Percentiles rank a stretch among this genome's conserved stretches.
phyloP scores from a whole-genome alignment of 2,329 filamentous ascomycete genomes.

The Zalaria obscura region DNA sequence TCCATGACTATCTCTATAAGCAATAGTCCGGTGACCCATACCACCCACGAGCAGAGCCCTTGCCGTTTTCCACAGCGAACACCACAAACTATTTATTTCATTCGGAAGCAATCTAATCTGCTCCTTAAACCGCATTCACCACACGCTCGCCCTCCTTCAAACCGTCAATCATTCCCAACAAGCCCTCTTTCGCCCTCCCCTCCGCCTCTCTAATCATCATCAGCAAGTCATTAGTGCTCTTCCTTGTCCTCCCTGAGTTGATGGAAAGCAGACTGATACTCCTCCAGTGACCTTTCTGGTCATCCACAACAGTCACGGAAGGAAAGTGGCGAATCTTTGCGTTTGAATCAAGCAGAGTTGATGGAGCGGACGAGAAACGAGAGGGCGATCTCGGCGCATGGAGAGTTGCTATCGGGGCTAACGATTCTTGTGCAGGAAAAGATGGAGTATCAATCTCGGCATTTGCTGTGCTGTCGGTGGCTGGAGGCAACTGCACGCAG shows the following conservation, averaged over 20 bases:
- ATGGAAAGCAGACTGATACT: slow-evolving; percentile 15
- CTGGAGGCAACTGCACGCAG: no score
- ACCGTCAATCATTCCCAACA: slow-evolving; percentile 2
- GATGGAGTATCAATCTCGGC: no score
- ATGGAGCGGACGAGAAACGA: background rate
- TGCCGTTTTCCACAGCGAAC: no score
- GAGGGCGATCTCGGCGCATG: background rate
- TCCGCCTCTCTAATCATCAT: slow-evolving; percentile 3
- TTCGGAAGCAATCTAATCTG: no score
- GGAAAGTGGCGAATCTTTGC: slow-evolving; percentile 11
- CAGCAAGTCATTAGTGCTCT: slow-evolving; percentile 7
- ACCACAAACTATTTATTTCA: no score
- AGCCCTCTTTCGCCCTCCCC: slow-evolving; percentile 3
- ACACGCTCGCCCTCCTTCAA: background rate
- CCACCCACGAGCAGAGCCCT: no score
- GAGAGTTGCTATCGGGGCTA: no score
- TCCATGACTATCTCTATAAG: no score
- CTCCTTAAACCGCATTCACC: background rate
- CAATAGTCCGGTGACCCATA: no score
- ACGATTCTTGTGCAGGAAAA: no score
- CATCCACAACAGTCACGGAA: slow-evolving; percentile 18
- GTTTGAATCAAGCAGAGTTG: background rate
- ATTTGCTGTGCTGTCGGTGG: no score
- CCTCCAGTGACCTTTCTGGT: slow-evolving; percentile 15
- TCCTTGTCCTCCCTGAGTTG: slow-evolving; percentile 4